Evolutionary conservation across 306 rosid species (phyloP).

Genomic region (Alnus glutinosa): DNA sequence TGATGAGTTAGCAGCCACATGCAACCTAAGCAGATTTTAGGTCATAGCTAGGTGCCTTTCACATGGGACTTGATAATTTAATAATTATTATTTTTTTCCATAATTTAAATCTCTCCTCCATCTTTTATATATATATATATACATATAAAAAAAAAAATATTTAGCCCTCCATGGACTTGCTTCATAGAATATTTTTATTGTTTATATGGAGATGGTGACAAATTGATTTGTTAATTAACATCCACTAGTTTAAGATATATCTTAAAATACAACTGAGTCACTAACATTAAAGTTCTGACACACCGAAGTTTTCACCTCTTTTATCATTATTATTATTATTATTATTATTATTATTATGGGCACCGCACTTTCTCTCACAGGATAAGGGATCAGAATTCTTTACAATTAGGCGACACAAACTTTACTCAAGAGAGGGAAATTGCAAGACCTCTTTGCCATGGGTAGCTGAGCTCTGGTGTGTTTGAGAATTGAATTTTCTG

Average conservation of each 20-base stretch:
- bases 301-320: background rate
- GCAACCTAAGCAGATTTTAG: conserved; percentile 31
- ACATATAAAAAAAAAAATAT: too few relatives aligned
- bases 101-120: background rate
- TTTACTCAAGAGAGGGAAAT: too few relatives aligned
- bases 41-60: conserved; percentile 36
- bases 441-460: too few relatives aligned
- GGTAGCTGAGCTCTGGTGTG: too few relatives aligned
- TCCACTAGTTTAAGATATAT: conserved; percentile 1
- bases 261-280: conserved; percentile 29
- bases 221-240: conserved; percentile 26
- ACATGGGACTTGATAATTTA: conserved; percentile 32
- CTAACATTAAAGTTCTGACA: conserved; percentile 34
- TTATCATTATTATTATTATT: conserved; percentile 17
- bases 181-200: conserved; percentile 9
- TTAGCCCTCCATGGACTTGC: conserved; percentile 36
- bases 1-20: conserved; percentile 1
- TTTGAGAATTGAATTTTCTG: too few relatives aligned
- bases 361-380: conserved; percentile 13
- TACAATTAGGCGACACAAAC: too few relatives aligned
- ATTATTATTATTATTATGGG: conserved; percentile 16
- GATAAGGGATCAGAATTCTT: background rate
- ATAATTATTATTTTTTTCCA: background rate
- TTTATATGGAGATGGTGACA: conserved; percentile 27
- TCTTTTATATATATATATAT: background rate